Base-by-base conservation (phyloP, 2,329 filamentous ascomycete species). In the Furcasterigmium sp. region DNA sequence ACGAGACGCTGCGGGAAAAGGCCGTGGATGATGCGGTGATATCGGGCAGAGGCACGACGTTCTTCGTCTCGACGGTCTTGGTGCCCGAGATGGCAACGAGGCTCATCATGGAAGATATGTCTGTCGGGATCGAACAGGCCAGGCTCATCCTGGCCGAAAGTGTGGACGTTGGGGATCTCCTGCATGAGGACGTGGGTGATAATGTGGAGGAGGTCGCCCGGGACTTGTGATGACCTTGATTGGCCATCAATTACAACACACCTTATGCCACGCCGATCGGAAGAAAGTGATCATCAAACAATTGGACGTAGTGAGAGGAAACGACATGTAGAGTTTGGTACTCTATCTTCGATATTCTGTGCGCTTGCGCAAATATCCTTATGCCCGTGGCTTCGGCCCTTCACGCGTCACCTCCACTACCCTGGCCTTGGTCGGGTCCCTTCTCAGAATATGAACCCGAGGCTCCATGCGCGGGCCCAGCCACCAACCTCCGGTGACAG, bases 31-130 rank as follows among this genome's bases (percentile, higher is more conserved):
- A 91, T 56, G 66, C 70, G 14, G 68, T 88, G 15, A 77, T 91
- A 46, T 76, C 83, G 13, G 76, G 77, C 1, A 72, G 84, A 25
- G 84, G 85, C 2, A 75, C 83, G 28, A 78, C 79, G 5, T 76
- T 74, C 19, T 91, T 84, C 53, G 79, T 90, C 3, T 84, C 90
- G 61, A 72, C 74, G 1, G 87, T 91, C 2, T 65, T 95, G 47
- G 86, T 94, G 19, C 86, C 87, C 0, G 90, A 95, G 59, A 57
- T 80, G 50, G 69, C 74, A 19, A 66, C 75, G 28, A 65, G 62
- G 46, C 61, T 82, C 41, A 76, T 80, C 48, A 73, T 70, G 62
- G 74, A 81, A 52, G 78, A 80, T 47, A 73, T 80, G 70, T 45
- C 50, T 3, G 65, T 75, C 18, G 57, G 52, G 3, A 61, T 63